phyloP scores from a whole-genome alignment of 331 rosid genomes.

The Quercus phellos region DNA sequence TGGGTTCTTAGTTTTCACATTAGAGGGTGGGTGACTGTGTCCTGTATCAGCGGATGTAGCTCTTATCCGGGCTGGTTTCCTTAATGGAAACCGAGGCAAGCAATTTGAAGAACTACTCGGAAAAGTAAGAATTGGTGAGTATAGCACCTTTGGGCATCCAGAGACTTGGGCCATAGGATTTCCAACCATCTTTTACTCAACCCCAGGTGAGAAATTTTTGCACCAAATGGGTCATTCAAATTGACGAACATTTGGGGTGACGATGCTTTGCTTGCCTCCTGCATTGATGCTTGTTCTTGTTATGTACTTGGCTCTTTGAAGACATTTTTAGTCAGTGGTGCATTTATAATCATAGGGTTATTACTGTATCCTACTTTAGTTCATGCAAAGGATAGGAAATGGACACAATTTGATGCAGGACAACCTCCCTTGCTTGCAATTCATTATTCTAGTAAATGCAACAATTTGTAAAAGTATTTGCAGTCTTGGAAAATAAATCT shows the following conservation, averaged over 20 bases:
- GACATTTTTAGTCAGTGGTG: conserved; percentile 55
- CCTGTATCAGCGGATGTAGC: conserved; percentile 53
- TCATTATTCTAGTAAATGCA: no score
- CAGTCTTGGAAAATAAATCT: no score
- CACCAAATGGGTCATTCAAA: neutral
- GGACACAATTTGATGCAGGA: conserved; percentile 42
- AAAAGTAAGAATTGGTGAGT: conserved; percentile 29
- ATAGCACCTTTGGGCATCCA: conserved; percentile 36
- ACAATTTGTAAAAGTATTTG: neutral
- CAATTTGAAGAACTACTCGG: conserved; percentile 31
- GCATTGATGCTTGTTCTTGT: conserved; percentile 66
- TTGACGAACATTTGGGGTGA: conserved; percentile 48
- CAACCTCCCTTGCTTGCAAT: conserved; percentile 1
- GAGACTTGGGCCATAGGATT: conserved; percentile 34
- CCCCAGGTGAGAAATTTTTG: neutral
- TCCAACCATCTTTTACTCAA: conserved; percentile 43
- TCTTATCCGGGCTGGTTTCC: conserved; percentile 36
- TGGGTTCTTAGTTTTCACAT: conserved; percentile 31
- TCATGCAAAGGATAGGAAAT: conserved; percentile 45
- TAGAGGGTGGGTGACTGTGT: conserved; percentile 39
- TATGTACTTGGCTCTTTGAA: conserved; percentile 68
- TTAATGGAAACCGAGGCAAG: conserved; percentile 40
- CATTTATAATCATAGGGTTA: conserved; percentile 46
- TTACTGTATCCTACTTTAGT: conserved; percentile 44
- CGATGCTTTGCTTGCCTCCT: conserved; percentile 71